Percentiles rank a stretch among this genome's conserved stretches.
Conservation (phyloP, 1,284 basidiomycete species). For the Marasmius fiardii region DNA sequence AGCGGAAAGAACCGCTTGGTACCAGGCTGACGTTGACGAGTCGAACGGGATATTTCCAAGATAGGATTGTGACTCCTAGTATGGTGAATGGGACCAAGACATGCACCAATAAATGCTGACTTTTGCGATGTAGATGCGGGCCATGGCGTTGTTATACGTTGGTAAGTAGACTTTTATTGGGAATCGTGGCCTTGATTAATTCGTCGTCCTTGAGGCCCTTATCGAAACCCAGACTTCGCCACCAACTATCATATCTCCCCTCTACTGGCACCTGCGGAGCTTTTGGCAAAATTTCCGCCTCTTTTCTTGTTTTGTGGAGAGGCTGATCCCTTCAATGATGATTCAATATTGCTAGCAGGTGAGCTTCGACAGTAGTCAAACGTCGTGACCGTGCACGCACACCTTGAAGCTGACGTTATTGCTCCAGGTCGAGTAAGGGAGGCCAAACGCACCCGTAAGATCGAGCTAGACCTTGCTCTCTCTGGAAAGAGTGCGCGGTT, state of each 20-base stretch:
- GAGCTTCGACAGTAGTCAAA: constrained; percentile 70
- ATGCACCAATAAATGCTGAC: constrained; percentile 2
- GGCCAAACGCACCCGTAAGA: constrained; percentile 81
- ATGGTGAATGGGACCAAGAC: constrained; percentile 62
- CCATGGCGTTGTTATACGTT: constrained; percentile 97
- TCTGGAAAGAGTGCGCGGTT: constrained; percentile 56
- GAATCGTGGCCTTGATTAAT: not conserved
- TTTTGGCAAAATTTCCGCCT: constrained; percentile 92
- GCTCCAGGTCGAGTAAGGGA: constrained; percentile 92
- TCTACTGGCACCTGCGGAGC: constrained; percentile 78
- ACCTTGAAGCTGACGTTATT: constrained; percentile 72
- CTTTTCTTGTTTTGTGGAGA: constrained; percentile 92
- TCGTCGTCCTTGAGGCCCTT: constrained; percentile 47
- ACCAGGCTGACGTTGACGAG: constrained; percentile 95
- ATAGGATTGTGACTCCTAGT: constrained; percentile 85
- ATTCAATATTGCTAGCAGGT: constrained; percentile 93
- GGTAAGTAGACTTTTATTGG: constrained; percentile 25
- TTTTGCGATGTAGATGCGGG: constrained; percentile 73
- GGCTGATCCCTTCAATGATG: constrained; percentile 96
- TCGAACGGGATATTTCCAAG: constrained; percentile 92
- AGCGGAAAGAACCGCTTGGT: constrained; percentile 57
- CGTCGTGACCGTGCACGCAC: constrained; percentile 27
- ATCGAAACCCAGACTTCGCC: constrained; percentile 88
- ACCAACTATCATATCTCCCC: constrained; percentile 96
- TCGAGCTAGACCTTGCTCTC: constrained; percentile 56